A percentile compares a stretch with the other conserved stretches of the same genome.
Conservation (phyloP, 345 rosid genomes). For the Clarkia xantiana region DNA sequence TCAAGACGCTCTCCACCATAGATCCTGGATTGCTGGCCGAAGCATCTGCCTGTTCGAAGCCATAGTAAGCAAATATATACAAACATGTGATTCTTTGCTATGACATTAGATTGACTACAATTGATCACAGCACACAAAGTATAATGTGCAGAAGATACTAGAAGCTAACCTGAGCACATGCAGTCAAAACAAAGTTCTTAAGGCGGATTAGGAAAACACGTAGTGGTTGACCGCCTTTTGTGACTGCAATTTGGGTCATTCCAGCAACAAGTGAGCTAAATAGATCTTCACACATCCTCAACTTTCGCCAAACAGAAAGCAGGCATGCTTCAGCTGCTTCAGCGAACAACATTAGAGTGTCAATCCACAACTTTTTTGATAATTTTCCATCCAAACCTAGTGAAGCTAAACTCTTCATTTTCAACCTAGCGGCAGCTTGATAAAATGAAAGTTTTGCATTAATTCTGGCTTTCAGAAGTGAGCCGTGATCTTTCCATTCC, state of each 20-base stretch:
- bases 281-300: slow-evolving; percentile 82
- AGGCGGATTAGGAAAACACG: slow-evolving; percentile 93
- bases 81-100: not conserved
- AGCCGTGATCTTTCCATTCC: slow-evolving; percentile 88
- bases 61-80: slow-evolving; percentile 1
- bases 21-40: slow-evolving; percentile 67
- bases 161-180: slow-evolving; percentile 68
- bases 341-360: slow-evolving; percentile 64
- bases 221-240: slow-evolving; percentile 86
- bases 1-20: slow-evolving; percentile 72
- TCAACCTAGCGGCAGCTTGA: slow-evolving; percentile 73
- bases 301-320: slow-evolving; percentile 84
- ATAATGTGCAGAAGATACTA: not conserved
- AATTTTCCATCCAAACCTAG: slow-evolving; percentile 80
- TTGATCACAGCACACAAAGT: not conserved
- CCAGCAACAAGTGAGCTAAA: slow-evolving; percentile 74
- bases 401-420: slow-evolving; percentile 54
- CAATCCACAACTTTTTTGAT: slow-evolving; percentile 75
- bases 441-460: slow-evolving; percentile 71
- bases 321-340: slow-evolving; percentile 93
- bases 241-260: slow-evolving; percentile 68
- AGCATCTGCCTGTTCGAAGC: slow-evolving; percentile 60
- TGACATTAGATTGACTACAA: not conserved
- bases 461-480: slow-evolving; percentile 63
- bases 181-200: slow-evolving; percentile 72